Conservation (phyloP, 2,329 filamentous ascomycete species). For the Dryadomyces quercus-mongolicae region DNA sequence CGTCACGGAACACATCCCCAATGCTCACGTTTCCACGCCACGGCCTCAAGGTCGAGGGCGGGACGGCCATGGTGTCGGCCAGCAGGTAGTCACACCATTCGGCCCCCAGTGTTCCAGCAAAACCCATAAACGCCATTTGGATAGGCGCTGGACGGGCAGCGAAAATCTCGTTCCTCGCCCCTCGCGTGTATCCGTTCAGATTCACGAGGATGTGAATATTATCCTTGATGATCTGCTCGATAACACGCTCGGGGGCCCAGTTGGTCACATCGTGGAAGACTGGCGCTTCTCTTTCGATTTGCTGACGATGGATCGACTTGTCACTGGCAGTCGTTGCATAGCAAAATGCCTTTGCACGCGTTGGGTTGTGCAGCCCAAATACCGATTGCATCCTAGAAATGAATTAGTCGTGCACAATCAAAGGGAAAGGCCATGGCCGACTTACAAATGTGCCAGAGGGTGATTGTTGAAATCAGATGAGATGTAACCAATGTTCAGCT, state of each 20-base stretch:
- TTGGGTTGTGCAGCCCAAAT: constrained; percentile 75
- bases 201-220: constrained; percentile 92
- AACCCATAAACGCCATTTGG: constrained; percentile 99
- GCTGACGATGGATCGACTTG: constrained; percentile 73
- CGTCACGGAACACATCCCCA: constrained; percentile 54
- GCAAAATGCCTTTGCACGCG: constrained; percentile 72
- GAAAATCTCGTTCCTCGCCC: constrained; percentile 95
- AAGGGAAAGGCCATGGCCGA: not conserved
- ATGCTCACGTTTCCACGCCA: constrained; percentile 64
- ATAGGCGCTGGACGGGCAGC: constrained; percentile 88
- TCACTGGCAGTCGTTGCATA: constrained; percentile 93
- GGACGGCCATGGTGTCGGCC: constrained; percentile 79
- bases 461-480: constrained; percentile 99
- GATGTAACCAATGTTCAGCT: constrained; percentile 87
- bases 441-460: constrained; percentile 76
- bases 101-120: constrained; percentile 86
- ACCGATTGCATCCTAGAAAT: constrained; percentile 81
- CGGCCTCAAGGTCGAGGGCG: constrained; percentile 66
- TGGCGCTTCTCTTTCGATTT: constrained; percentile 87
- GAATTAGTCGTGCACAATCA: not conserved
- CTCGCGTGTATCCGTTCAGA: constrained; percentile 93
- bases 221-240: constrained; percentile 77
- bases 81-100: constrained; percentile 99
- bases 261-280: constrained; percentile 79
- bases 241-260: constrained; percentile 75